A percentile compares a stretch with the other conserved stretches of the same genome.
phyloP scores from a whole-genome alignment of 1,139 yeast genomes.

The Pichia terricola region DNA sequence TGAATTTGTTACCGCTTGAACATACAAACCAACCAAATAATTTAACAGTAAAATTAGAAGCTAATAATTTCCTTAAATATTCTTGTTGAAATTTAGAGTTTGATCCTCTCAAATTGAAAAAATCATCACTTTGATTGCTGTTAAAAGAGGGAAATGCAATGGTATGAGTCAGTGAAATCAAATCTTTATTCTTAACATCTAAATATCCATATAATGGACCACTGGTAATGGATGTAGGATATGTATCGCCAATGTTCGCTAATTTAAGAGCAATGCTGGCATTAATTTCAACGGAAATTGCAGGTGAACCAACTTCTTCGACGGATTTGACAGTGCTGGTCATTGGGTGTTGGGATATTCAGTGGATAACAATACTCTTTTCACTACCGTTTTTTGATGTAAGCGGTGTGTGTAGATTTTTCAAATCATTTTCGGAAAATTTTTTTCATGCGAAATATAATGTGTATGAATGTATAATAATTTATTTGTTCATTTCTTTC shows the following conservation, averaged over 20 bases:
- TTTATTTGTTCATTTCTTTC: no score
- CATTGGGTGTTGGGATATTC: no score
- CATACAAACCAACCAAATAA: slow-evolving; percentile 81
- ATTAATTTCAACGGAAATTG: slow-evolving; percentile 32
- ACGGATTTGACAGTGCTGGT: no score
- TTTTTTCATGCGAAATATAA: no score
- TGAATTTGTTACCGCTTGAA: slow-evolving; percentile 58
- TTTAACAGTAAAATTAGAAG: slow-evolving; percentile 61
- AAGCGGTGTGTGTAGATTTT: no score
- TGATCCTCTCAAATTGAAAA: slow-evolving; percentile 43
- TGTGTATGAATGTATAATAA: no score
- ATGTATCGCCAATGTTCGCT: slow-evolving; percentile 64
- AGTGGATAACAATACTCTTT: no score
- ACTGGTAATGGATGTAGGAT: slow-evolving; percentile 55
- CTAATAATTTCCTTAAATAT: slow-evolving; percentile 51
- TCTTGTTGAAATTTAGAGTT: slow-evolving; percentile 67
- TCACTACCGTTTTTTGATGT: no score
- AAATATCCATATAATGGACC: slow-evolving; percentile 78
- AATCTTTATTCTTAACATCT: slow-evolving; percentile 34
- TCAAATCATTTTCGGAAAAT: no score
- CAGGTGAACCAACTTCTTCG: no score
- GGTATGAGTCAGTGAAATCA: slow-evolving; percentile 48
- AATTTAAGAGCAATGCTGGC: slow-evolving; percentile 61
- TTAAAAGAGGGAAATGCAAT: slow-evolving; percentile 28
- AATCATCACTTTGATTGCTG: slow-evolving; percentile 35